Evolutionary conservation across 768 basidiomycete species (phyloP).

Genomic region (Leccinum arenicola): DNA sequence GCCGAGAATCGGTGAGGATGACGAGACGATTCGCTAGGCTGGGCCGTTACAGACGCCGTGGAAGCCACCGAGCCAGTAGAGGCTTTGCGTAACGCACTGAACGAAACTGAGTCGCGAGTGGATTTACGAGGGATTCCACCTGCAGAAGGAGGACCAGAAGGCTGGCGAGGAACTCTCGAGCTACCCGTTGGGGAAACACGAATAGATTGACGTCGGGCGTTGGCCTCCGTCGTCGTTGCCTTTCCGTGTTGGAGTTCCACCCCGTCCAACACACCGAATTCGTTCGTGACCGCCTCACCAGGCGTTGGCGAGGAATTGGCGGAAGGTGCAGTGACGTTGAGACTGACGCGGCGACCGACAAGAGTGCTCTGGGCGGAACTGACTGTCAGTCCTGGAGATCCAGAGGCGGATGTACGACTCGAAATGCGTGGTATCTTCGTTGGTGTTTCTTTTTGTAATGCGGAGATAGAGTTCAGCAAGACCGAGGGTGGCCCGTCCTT

Average conservation of each 20-base stretch:
- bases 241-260: constrained; percentile 50
- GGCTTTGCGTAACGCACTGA: constrained; percentile 74
- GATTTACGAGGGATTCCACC: constrained; percentile 58
- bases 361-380: constrained; percentile 50
- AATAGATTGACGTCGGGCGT: constrained; percentile 51
- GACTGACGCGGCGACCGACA: constrained; percentile 63
- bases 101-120: constrained; percentile 78
- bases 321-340: constrained; percentile 55
- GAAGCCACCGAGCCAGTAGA: constrained; percentile 82
- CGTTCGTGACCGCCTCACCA: constrained; percentile 49
- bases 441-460: constrained; percentile 76
- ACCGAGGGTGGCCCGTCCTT: constrained; percentile 58
- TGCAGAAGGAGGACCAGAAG: constrained; percentile 43
- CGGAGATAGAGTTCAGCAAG: constrained; percentile 47
- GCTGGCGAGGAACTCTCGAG: constrained; percentile 67
- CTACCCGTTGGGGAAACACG: constrained; percentile 61
- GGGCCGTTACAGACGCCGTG: constrained; percentile 49
- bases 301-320: constrained; percentile 62
- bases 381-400: constrained; percentile 67
- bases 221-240: constrained; percentile 28
- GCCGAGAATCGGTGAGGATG: constrained; percentile 73
- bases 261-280: constrained; percentile 80
- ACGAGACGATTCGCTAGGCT: constrained; percentile 38
- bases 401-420: constrained; percentile 73
- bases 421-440: constrained; percentile 93